A percentile compares a stretch with the other conserved stretches of the same genome.
phyloP scores from a whole-genome alignment of 2,329 filamentous ascomycete genomes.

The Penicillium sp. region DNA sequence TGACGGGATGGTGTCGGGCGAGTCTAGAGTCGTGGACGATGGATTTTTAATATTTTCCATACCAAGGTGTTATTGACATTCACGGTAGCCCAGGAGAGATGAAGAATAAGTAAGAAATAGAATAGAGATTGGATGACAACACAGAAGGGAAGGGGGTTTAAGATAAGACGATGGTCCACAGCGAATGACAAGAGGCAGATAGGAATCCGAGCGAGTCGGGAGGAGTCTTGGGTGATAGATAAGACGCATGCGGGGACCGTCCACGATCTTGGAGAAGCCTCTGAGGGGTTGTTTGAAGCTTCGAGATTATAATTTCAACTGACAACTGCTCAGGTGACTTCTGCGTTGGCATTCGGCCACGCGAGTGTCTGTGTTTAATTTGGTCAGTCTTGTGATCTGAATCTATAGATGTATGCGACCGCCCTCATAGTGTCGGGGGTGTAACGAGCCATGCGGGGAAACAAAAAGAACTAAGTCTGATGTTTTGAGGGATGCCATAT shows the following conservation, averaged over 20 bases:
- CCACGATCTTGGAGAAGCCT: not conserved
- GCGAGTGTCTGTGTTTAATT: not conserved
- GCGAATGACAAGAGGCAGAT: slow-evolving; percentile 20
- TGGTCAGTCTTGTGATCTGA: not conserved
- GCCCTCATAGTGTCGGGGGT: not conserved
- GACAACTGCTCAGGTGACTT: not conserved
- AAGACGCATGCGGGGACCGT: not conserved
- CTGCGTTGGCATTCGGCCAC: not conserved
- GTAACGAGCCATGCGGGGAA: not conserved
- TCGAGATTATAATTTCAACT: not conserved
- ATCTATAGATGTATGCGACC: not conserved
- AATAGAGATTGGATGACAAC: not conserved
- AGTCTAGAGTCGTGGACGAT: slow-evolving; percentile 51
- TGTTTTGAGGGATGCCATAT: not conserved
- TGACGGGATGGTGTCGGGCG: slow-evolving; percentile 25
- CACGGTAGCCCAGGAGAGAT: too few species aligned
- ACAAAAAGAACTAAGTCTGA: not conserved
- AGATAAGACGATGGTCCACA: slow-evolving; percentile 13
- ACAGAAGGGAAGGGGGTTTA: slow-evolving; percentile 1
- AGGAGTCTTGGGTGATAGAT: not conserved
- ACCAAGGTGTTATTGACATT: slow-evolving; percentile 17
- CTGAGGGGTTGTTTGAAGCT: not conserved
- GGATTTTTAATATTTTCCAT: slow-evolving; percentile 60
- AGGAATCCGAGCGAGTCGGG: not conserved
- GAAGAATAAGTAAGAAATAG: not conserved